Conservation (phyloP, 257 asterid species). For the Datura wrightii region DNA sequence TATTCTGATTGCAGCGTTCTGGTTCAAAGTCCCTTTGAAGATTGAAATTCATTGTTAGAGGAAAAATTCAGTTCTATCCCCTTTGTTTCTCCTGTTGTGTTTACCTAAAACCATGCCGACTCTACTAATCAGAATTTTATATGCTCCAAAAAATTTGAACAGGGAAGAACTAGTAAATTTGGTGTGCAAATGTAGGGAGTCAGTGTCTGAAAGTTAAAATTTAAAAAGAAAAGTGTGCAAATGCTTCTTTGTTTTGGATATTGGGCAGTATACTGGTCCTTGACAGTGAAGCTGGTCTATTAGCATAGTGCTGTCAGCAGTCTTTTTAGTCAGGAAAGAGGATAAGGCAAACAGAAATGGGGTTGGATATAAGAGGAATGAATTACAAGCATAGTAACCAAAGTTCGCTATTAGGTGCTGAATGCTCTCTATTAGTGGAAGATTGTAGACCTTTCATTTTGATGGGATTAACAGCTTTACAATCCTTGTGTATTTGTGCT, state of each 20-base stretch:
- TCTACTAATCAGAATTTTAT: background rate
- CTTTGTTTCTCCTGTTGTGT: background rate
- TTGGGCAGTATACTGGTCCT: background rate
- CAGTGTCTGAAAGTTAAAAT: background rate
- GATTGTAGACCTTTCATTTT: background rate
- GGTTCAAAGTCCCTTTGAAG: slow-evolving; percentile 5
- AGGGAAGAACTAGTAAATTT: background rate
- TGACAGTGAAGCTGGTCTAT: slow-evolving; percentile 20
- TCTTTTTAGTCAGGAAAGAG: background rate
- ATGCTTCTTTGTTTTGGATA: background rate
- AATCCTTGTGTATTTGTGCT: slow-evolving; percentile 6
- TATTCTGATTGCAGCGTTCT: background rate
- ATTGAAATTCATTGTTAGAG: background rate
- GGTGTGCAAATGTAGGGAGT: background rate
- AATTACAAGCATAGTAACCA: background rate
- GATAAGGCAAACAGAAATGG: background rate
- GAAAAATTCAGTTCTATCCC: background rate
- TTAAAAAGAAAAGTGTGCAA: background rate
- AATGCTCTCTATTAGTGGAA: background rate
- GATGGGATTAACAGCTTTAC: slow-evolving; percentile 3
- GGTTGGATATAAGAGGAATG: background rate
- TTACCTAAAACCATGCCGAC: background rate
- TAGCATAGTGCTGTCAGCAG: background rate
- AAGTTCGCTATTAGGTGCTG: background rate
- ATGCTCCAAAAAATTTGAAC: background rate